Evolutionary conservation across 306 rosid species (phyloP).

Genomic region (Gillenia trifoliata): DNA sequence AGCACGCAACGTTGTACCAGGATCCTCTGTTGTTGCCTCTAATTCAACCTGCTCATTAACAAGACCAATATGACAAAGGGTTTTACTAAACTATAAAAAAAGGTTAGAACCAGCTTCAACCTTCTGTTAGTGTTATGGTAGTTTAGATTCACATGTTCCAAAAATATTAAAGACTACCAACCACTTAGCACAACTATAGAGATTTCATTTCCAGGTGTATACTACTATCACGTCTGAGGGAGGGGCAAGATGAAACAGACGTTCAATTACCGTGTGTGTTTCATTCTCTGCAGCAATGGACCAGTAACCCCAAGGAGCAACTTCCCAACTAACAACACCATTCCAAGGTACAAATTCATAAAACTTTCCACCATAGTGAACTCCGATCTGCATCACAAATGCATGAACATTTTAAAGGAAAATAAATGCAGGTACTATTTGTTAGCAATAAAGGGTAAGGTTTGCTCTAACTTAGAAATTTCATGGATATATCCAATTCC

Average conservation of each 20-base stretch:
- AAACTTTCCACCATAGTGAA: slow-evolving; percentile 69
- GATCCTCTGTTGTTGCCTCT: slow-evolving; percentile 67
- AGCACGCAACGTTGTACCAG: slow-evolving; percentile 79
- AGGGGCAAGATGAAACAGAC: slow-evolving; percentile 3
- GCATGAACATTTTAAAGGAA: neutral
- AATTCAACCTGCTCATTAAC: slow-evolving; percentile 59
- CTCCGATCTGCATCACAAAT: slow-evolving; percentile 62
- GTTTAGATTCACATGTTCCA: neutral
- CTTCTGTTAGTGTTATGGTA: neutral
- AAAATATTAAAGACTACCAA: neutral
- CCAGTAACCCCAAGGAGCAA: slow-evolving; percentile 89
- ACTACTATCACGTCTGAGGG: neutral
- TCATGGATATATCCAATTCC: neutral
- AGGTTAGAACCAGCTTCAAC: neutral
- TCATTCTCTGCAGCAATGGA: slow-evolving; percentile 65
- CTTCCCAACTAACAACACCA: slow-evolving; percentile 74
- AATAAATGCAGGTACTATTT: slow-evolving; percentile 5
- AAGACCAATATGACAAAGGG: neutral
- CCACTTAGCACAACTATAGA: neutral
- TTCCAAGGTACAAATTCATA: slow-evolving; percentile 96
- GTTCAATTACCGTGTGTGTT: slow-evolving; percentile 50
- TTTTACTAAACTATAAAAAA: neutral
- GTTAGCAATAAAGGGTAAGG: neutral
- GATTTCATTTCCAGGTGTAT: neutral
- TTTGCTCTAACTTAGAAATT: neutral